These are phyloP conservation scores for Sinapis alba DNA, from an alignment of 441 rosid species.

Conservation along the genomic window DNA sequence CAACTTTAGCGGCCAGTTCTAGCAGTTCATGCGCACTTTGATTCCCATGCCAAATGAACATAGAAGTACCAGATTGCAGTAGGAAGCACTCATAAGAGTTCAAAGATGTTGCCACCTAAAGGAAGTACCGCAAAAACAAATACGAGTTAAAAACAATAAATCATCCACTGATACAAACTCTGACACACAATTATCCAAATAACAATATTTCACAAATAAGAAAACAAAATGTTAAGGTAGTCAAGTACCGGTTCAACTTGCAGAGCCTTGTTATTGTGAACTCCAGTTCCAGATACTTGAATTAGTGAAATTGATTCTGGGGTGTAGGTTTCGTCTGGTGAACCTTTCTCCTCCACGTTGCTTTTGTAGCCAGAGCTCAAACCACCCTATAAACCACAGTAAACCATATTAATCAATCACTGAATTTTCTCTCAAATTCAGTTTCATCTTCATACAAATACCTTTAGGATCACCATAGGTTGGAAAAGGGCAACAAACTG, in stretches of 20 bases:
- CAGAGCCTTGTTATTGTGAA: slow-evolving; percentile 69
- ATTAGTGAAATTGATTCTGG: slow-evolving; percentile 75
- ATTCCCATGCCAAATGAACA: slow-evolving; percentile 95
- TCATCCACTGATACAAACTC: neutral
- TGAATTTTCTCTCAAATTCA: slow-evolving; percentile 6
- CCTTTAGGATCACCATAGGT: slow-evolving; percentile 96
- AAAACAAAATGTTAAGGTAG: neutral
- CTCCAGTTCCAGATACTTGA: slow-evolving; percentile 80
- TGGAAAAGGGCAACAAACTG: slow-evolving; percentile 94
- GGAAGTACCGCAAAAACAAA: slow-evolving; percentile 12
- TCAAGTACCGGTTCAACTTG: slow-evolving; percentile 91
- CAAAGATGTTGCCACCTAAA: slow-evolving; percentile 87
- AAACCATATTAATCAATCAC: slow-evolving; percentile 31
- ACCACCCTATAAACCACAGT: slow-evolving; percentile 70
- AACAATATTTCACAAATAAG: neutral
- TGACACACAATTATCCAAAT: neutral
- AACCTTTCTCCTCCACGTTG: slow-evolving; percentile 58
- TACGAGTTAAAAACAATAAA: neutral
- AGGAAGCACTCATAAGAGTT: slow-evolving; percentile 87
- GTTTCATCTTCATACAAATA: slow-evolving; percentile 36
- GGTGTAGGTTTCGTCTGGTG: slow-evolving; percentile 76
- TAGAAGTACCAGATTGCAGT: slow-evolving; percentile 95
- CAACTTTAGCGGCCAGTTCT: slow-evolving; percentile 78
- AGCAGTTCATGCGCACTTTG: slow-evolving; percentile 93
- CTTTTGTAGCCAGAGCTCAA: slow-evolving; percentile 87